Conservation (phyloP, 352 stramenopile species). For the Globisporangium paroecandrum region DNA sequence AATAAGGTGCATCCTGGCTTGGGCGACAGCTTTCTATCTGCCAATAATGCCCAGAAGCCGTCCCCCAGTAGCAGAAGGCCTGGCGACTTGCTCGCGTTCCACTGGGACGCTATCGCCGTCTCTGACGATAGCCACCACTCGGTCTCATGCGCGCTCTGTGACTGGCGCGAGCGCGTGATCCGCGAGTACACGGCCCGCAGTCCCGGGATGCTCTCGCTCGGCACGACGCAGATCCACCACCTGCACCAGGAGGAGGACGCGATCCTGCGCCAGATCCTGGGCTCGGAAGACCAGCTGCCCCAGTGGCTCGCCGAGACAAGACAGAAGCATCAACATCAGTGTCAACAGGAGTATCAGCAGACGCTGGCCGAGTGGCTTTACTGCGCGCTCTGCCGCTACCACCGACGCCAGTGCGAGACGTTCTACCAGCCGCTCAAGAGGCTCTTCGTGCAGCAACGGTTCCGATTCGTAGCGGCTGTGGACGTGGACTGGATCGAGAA, state of each 20-base stretch:
- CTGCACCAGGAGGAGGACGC: constrained; percentile 16
- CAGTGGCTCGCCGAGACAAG: neutral
- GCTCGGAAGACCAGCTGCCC: constrained; percentile 6
- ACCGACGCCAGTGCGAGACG: constrained; percentile 19
- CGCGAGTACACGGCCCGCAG: constrained; percentile 9
- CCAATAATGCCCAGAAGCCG: neutral
- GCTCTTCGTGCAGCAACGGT: neutral
- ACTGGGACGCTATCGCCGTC: constrained; percentile 11
- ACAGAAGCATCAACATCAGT: neutral
- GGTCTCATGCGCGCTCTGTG: constrained; percentile 11
- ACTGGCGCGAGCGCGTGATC: constrained; percentile 15
- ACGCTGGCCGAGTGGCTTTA: constrained; percentile 11
- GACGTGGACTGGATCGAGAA: constrained; percentile 6
- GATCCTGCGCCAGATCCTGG: constrained; percentile 17
- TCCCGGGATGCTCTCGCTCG: constrained; percentile 16
- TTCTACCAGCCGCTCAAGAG: constrained; percentile 16
- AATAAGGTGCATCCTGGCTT: constrained; percentile 3
- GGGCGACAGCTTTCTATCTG: neutral
- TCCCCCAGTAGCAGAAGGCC: neutral
- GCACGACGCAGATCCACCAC: constrained; percentile 10
- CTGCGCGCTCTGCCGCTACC: constrained; percentile 18
- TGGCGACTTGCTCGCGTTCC: constrained; percentile 8
- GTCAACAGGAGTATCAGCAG: neutral
- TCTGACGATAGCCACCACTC: neutral
- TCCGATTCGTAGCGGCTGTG: constrained; percentile 10